These are phyloP conservation scores for Porpolomopsis calyptriformis DNA, from an alignment of 768 basidiomycete species.

Conservation along the genomic window DNA sequence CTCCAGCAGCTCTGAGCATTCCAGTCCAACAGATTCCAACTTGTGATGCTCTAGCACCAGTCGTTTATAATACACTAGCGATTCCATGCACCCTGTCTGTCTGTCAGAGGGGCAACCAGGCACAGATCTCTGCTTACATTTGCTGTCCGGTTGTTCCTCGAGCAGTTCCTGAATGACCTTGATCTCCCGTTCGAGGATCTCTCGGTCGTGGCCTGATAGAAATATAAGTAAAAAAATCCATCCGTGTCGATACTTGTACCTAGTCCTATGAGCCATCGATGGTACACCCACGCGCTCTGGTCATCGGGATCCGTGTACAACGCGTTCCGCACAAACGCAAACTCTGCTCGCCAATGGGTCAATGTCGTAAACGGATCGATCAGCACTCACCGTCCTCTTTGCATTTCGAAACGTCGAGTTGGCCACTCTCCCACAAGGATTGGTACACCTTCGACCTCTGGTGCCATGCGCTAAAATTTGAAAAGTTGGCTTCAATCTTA, in stretches of 20 bases:
- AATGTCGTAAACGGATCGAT: background rate
- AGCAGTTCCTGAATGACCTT: slow-evolving; percentile 69
- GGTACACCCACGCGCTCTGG: slow-evolving; percentile 97
- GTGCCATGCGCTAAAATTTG: slow-evolving; percentile 99
- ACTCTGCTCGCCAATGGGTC: slow-evolving; percentile 43
- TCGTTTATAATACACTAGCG: slow-evolving; percentile 72
- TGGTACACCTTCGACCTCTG: slow-evolving; percentile 78
- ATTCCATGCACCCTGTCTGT: slow-evolving; percentile 83
- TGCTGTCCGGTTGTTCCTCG: slow-evolving; percentile 84
- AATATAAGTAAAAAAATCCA: background rate
- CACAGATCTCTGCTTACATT: slow-evolving; percentile 45
- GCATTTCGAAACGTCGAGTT: slow-evolving; percentile 40
- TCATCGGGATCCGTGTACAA: slow-evolving; percentile 95
- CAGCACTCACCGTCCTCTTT: slow-evolving; percentile 57
- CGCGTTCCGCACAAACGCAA: slow-evolving; percentile 85
- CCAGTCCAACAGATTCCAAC: slow-evolving; percentile 25
- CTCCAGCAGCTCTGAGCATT: slow-evolving; percentile 42
- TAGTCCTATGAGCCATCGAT: slow-evolving; percentile 87
- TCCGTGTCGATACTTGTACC: slow-evolving; percentile 33
- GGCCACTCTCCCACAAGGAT: slow-evolving; percentile 51
- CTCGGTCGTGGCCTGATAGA: slow-evolving; percentile 43
- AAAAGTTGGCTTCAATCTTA: slow-evolving; percentile 91
- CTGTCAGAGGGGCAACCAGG: slow-evolving; percentile 1
- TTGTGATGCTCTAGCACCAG: slow-evolving; percentile 47
- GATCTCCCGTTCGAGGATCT: slow-evolving; percentile 65